These are phyloP conservation scores for Podospora didyma DNA, from an alignment of 495 filamentous ascomycete species.

Conservation along the genomic window DNA sequence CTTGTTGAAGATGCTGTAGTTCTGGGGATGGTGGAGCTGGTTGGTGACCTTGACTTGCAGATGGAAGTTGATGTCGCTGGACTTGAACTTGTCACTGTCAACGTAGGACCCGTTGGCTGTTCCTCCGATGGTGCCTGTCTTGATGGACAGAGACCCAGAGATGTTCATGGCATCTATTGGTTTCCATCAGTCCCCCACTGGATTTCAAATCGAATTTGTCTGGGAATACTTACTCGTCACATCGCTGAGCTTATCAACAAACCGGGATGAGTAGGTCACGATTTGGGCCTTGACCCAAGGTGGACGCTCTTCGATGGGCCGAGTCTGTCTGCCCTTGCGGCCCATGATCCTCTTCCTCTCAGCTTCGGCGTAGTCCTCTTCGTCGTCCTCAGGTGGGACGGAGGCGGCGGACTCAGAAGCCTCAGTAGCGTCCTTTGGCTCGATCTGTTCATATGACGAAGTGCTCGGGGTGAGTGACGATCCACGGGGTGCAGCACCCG, in stretches of 20 bases:
- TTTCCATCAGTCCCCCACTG: no score
- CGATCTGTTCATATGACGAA: no score
- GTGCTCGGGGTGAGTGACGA: no score
- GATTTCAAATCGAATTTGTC: no score
- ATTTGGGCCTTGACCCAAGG: conserved; percentile 1
- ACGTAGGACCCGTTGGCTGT: neutral
- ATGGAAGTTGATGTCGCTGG: neutral
- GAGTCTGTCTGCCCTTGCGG: neutral
- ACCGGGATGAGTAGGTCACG: conserved; percentile 1
- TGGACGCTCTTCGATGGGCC: neutral
- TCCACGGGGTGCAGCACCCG: no score
- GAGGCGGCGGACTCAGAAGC: no score
- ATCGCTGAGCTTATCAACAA: conserved; percentile 7
- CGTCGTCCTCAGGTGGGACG: no score
- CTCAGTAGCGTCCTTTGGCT: no score
- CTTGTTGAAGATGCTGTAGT: neutral
- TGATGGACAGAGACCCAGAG: neutral
- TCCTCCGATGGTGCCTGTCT: neutral
- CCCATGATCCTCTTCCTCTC: neutral
- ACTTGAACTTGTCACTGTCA: conserved; percentile 2
- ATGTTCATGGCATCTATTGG: neutral
- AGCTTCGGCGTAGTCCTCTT: no score
- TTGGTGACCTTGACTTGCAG: neutral
- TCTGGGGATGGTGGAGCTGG: neutral
- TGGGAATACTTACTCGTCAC: neutral